Evolutionary conservation across 2,329 filamentous ascomycete genomes (phyloP).

Genomic region (Beauveria rudraprayagi): DNA sequence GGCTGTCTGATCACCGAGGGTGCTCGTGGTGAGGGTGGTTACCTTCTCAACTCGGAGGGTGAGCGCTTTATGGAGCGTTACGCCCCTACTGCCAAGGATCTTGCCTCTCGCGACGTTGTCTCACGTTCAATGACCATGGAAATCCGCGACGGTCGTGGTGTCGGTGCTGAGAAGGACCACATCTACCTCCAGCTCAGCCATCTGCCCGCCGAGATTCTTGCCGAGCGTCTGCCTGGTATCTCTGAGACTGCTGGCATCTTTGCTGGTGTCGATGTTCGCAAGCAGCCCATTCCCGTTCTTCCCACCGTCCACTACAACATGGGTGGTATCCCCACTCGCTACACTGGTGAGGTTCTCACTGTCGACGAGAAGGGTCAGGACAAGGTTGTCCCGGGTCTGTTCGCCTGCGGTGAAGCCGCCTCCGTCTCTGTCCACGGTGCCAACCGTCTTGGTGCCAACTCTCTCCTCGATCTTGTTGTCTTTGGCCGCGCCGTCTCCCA

Average conservation of each 20-base stretch:
- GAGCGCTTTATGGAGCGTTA: slow-evolving; percentile 99
- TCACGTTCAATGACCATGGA: slow-evolving; percentile 98
- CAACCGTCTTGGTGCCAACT: slow-evolving; percentile 97
- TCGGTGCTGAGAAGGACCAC: slow-evolving; percentile 95
- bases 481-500: slow-evolving; percentile 97
- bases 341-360: slow-evolving; percentile 92
- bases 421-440: slow-evolving; percentile 97
- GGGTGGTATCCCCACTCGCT: slow-evolving; percentile 96
- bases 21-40: slow-evolving; percentile 95
- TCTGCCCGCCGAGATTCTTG: slow-evolving; percentile 81
- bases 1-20: slow-evolving; percentile 97
- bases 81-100: slow-evolving; percentile 94
- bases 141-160: slow-evolving; percentile 94
- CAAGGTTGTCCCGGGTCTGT: slow-evolving; percentile 88
- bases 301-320: slow-evolving; percentile 99
- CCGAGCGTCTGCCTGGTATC: slow-evolving; percentile 95
- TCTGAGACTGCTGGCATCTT: slow-evolving; percentile 98
- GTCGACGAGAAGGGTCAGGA: slow-evolving; percentile 81
- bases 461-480: slow-evolving; percentile 91
- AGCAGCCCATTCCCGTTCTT: slow-evolving; percentile 93
- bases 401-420: slow-evolving; percentile 93
- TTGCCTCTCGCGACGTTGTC: slow-evolving; percentile 92
- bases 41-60: slow-evolving; percentile 93
- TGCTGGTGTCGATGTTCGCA: slow-evolving; percentile 90
- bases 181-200: slow-evolving; percentile 98